A percentile compares a stretch with the other conserved stretches of the same genome.
phyloP scores from a whole-genome alignment of 2,329 filamentous ascomycete genomes.

The Graphilbum fragrans region DNA sequence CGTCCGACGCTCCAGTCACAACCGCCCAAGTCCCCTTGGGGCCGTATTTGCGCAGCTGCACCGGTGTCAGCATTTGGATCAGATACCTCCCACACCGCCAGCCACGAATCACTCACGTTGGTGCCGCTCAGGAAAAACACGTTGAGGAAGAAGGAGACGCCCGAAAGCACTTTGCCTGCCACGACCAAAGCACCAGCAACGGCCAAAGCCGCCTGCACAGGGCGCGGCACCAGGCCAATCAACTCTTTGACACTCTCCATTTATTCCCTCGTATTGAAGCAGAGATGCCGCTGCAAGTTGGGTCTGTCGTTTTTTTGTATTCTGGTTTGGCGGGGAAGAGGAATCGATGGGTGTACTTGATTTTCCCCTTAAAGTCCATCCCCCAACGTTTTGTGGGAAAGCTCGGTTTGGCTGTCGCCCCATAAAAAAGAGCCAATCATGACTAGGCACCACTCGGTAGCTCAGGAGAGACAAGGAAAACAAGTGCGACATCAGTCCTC shows the following conservation, averaged over 20 bases:
- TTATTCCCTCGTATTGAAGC: conserved; percentile 7
- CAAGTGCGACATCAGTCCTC: too few species aligned
- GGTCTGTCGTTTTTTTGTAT: too few species aligned
- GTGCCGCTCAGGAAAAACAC: conserved; percentile 56
- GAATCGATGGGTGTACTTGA: too few species aligned
- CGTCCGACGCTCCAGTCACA: conserved; percentile 90
- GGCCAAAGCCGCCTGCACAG: conserved; percentile 30
- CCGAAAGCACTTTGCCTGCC: conserved; percentile 42
- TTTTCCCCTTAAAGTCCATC: too few species aligned
- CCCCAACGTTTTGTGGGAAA: too few species aligned
- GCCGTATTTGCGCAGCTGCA: conserved; percentile 77
- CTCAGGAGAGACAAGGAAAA: too few species aligned
- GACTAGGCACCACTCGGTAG: too few species aligned
- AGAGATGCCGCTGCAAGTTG: too few species aligned
- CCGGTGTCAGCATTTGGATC: background rate
- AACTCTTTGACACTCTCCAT: conserved; percentile 21
- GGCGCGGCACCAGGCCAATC: conserved; percentile 29
- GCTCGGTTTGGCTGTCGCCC: too few species aligned
- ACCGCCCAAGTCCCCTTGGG: conserved; percentile 89
- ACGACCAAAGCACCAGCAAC: conserved; percentile 48
- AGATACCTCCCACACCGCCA: background rate
- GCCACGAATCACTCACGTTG: conserved; percentile 33
- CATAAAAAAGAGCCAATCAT: too few species aligned
- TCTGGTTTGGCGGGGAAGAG: too few species aligned
- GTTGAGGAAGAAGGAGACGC: conserved; percentile 50